A percentile compares a stretch with the other conserved stretches of the same genome.
Conservation (phyloP, 495 filamentous ascomycete genomes). For the Hypoxylon crocopeplum region DNA sequence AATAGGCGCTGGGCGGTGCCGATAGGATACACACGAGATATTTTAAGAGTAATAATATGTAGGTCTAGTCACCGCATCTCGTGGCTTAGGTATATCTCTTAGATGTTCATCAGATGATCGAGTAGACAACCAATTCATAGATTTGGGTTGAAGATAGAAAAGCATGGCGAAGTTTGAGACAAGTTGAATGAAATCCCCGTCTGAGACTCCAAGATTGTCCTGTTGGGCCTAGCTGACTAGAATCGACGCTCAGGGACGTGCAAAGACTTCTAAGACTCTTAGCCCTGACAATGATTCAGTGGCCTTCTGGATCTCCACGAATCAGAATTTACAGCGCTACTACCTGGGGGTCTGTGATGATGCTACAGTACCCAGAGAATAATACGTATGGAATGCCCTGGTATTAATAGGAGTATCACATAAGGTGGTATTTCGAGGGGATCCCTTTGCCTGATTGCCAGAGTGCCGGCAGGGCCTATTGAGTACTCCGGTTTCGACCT, state of each 20-base stretch:
- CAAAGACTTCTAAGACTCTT: slow-evolving; percentile 15
- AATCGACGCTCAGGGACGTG: slow-evolving; percentile 18
- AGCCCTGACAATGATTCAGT: slow-evolving; percentile 29
- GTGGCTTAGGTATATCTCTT: slow-evolving; percentile 25
- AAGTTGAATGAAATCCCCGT: slow-evolving; percentile 2
- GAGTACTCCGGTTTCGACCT: neutral
- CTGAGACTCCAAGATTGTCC: slow-evolving; percentile 5
- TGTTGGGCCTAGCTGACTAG: slow-evolving; percentile 15
- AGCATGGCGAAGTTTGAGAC: slow-evolving; percentile 18
- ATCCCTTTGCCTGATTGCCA: slow-evolving; percentile 6
- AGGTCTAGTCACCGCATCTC: slow-evolving; percentile 1
- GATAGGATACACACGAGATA: slow-evolving; percentile 21
- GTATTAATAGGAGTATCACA: slow-evolving; percentile 14
- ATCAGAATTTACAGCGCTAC: slow-evolving; percentile 16
- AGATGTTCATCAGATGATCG: no score
- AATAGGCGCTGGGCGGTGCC: slow-evolving; percentile 6
- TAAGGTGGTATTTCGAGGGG: slow-evolving; percentile 30
- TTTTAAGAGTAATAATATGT: slow-evolving; percentile 26
- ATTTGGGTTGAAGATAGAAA: neutral
- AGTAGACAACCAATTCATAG: neutral
- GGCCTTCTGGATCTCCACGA: slow-evolving; percentile 9
- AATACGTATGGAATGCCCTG: slow-evolving; percentile 6
- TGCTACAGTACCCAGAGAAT: neutral
- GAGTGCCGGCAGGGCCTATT: slow-evolving; percentile 22
- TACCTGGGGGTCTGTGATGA: slow-evolving; percentile 23